phyloP scores from a whole-genome alignment of 441 rosid genomes.

The Croton setiger region DNA sequence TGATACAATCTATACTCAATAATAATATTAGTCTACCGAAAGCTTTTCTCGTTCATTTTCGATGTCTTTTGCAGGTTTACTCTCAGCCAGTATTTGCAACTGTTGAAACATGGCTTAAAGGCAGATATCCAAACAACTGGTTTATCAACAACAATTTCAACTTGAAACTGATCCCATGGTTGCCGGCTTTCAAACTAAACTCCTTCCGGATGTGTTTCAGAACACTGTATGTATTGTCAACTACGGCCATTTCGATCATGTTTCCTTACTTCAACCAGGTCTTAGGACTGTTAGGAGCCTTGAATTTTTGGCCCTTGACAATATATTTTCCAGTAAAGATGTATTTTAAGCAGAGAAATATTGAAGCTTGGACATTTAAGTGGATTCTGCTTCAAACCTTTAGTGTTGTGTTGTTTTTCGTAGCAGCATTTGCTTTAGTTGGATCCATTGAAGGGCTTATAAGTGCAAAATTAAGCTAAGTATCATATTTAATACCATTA shows the following conservation, averaged over 20 bases:
- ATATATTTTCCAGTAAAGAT: constrained; percentile 52
- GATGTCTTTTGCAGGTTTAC: constrained; percentile 28
- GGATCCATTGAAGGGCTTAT: constrained; percentile 42
- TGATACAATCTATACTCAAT: too few species aligned
- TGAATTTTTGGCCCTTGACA: constrained; percentile 45
- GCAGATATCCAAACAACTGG: constrained; percentile 28
- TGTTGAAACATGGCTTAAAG: constrained; percentile 34
- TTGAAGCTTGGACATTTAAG: constrained; percentile 39
- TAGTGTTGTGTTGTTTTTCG: constrained; percentile 20
- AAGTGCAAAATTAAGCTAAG: constrained; percentile 31
- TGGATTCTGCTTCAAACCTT: constrained; percentile 39
- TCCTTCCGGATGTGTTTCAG: constrained; percentile 38
- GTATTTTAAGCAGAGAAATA: constrained; percentile 40
- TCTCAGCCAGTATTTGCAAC: constrained; percentile 42
- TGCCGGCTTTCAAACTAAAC: constrained; percentile 28
- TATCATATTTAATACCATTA: too few species aligned
- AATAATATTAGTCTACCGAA: too few species aligned
- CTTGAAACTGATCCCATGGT: constrained; percentile 23
- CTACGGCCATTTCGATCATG: constrained; percentile 30
- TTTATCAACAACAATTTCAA: constrained; percentile 22
- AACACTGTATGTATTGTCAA: constrained; percentile 29
- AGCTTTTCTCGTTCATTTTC: not conserved
- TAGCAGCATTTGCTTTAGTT: constrained; percentile 26
- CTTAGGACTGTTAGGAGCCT: constrained; percentile 41
- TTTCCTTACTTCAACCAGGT: constrained; percentile 65